Base-by-base conservation (phyloP, 345 rosid genomes). In the Brassica juncea region DNA sequence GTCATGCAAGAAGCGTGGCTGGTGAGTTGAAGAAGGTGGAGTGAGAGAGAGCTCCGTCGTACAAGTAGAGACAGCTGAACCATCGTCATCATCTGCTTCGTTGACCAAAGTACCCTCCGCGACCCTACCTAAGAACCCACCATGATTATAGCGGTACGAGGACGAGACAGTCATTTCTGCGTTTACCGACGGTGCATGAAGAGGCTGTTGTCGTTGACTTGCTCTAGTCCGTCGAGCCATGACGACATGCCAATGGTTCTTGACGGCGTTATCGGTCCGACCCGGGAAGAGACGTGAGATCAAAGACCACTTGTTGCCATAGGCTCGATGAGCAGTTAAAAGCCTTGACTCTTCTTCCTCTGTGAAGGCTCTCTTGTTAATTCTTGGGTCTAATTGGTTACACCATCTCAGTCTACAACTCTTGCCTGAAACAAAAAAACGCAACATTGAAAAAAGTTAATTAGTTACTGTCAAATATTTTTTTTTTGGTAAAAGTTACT, bases 221-320 rank as follows among this genome's bases (percentile, higher is more conserved):
- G 91, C 99, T 77, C 98, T 89, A 83, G 87, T 86, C 76, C 93
- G 87, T 66, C 97, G 92, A 37, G 99, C 94, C 98, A 91, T 95
- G 19, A 95, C 88, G 19, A 95, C 98, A 85, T 95, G 98, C 98
- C 98, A 95, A 76, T 95, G 98, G 74, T 95, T 95, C 89, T 95
- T 95, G 32, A 95, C 97, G 15, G 98, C 91, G 81, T 95, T 95
- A 83, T 95, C 99, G 3, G 99, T 95, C 70, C 99, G 89, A 14
- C 99, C 99, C 1, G 97, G 99, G 75, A 95, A 93, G 23, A 93
- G 88, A 84, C 97, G 86, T 0, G 99, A 93, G 73, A 95, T 95
- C 96, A 95, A 86, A 58, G 99, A 97, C 99, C 99, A 95, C 73
- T 95, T 95, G 91, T 93, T 95, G 1, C 99, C 99, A 73, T 90